These are phyloP conservation scores for Penicillium canescens DNA, from an alignment of 495 filamentous ascomycete species.

Conservation along the genomic window DNA sequence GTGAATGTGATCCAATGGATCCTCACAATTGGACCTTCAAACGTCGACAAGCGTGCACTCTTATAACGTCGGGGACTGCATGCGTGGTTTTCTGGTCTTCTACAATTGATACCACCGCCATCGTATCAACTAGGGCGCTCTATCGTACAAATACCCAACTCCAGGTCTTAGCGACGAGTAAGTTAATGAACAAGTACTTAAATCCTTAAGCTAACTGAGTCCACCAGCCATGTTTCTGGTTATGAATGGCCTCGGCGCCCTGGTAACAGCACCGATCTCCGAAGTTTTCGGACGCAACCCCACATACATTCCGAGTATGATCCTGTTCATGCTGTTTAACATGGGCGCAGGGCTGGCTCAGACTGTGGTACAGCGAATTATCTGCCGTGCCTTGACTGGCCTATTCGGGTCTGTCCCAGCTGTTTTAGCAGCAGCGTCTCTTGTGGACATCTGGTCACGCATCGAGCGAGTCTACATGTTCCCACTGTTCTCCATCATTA, in stretches of 20 bases:
- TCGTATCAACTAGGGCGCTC: conserved; percentile 3
- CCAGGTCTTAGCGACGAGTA: conserved; percentile 16
- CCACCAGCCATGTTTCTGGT: conserved; percentile 46
- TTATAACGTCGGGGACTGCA: conserved; percentile 49
- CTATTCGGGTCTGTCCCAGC: conserved; percentile 47
- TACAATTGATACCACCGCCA: conserved; percentile 43
- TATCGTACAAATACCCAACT: conserved; percentile 13
- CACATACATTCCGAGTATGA: conserved; percentile 41
- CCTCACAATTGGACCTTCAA: conserved; percentile 57
- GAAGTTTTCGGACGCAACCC: conserved; percentile 57
- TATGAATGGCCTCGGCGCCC: conserved; percentile 50
- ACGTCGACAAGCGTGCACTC: conserved; percentile 34
- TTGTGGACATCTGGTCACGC: conserved; percentile 42
- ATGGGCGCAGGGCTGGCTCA: conserved; percentile 41
- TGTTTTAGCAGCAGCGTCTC: conserved; percentile 30
- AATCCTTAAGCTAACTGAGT: conserved; percentile 33
- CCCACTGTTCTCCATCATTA: conserved; percentile 39
- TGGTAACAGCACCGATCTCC: conserved; percentile 45
- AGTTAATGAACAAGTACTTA: conserved; percentile 38
- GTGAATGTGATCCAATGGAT: conserved; percentile 50
- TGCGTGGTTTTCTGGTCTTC: conserved; percentile 47
- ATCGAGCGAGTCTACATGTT: conserved; percentile 41
- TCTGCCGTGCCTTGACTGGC: conserved; percentile 43
- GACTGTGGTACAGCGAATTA: conserved; percentile 37
- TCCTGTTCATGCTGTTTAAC: conserved; percentile 44